phyloP scores from a whole-genome alignment of 208 protist genomes.

The Leishmania aethiopica region DNA sequence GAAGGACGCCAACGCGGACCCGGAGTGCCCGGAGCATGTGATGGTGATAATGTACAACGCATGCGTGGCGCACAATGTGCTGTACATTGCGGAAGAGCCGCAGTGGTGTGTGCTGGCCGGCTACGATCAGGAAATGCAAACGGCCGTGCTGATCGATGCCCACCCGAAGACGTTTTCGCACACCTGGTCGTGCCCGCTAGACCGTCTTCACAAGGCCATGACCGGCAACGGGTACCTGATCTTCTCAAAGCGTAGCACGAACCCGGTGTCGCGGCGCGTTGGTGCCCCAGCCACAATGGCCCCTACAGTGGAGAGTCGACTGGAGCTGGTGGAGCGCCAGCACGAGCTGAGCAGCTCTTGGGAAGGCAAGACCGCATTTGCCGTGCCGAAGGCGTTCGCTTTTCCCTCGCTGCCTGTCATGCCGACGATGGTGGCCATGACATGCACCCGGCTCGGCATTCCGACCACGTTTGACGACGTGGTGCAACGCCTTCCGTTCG shows the following conservation, averaged over 20 bases:
- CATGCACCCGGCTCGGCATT: conserved; percentile 60
- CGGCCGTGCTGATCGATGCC: conserved; percentile 81
- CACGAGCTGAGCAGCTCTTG: conserved; percentile 27
- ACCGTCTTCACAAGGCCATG: conserved; percentile 89
- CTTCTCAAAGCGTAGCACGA: conserved; percentile 57
- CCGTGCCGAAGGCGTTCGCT: conserved; percentile 43
- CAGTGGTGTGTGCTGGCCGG: conserved; percentile 89
- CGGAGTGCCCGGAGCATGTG: conserved; percentile 70
- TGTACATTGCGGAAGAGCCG: conserved; percentile 70
- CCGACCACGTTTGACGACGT: conserved; percentile 80
- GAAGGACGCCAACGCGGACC: conserved; percentile 72
- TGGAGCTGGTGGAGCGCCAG: conserved; percentile 69
- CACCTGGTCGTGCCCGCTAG: conserved; percentile 82
- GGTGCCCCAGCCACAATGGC: conserved; percentile 58
- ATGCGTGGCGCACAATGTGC: conserved; percentile 86
- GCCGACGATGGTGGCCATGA: conserved; percentile 82
- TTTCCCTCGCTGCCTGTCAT: conserved; percentile 75
- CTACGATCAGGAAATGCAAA: conserved; percentile 89
- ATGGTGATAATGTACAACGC: conserved; percentile 93
- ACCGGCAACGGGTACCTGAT: conserved; percentile 88
- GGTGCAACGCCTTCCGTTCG: conserved; percentile 72
- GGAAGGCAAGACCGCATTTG: conserved; percentile 9
- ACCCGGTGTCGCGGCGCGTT: conserved; percentile 29
- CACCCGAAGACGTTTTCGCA: conserved; percentile 86
- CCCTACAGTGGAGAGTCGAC: conserved; percentile 65